Evolutionary conservation across 2,329 filamentous ascomycete genomes (phyloP).

Genomic region (Exophiala oligosperma): DNA sequence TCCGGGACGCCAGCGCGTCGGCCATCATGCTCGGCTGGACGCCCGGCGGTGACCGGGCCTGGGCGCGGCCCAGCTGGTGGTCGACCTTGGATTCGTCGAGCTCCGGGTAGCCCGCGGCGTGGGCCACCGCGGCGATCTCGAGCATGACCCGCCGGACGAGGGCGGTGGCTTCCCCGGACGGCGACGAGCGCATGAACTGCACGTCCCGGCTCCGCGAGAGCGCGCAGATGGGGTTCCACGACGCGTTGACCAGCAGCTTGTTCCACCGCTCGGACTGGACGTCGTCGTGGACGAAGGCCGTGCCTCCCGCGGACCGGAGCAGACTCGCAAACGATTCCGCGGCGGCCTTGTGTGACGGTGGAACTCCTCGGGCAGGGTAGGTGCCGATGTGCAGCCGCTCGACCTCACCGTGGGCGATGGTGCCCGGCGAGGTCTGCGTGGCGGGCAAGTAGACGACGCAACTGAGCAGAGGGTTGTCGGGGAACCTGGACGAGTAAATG

Average conservation of each 20-base stretch:
- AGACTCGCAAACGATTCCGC: constrained; percentile 44
- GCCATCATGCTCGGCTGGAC: constrained; percentile 53
- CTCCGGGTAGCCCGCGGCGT: constrained; percentile 39
- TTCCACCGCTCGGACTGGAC: constrained; percentile 60
- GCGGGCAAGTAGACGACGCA: constrained; percentile 57
- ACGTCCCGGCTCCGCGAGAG: constrained; percentile 56
- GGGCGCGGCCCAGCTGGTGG: constrained; percentile 40
- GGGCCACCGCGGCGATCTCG: constrained; percentile 46
- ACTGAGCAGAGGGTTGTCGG: constrained; percentile 54
- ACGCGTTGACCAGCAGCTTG: constrained; percentile 62
- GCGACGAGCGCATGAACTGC: constrained; percentile 48
- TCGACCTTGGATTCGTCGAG: constrained; percentile 40
- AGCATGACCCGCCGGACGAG: constrained; percentile 44
- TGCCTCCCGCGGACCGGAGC: constrained; percentile 45
- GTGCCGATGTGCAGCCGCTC: constrained; percentile 53
- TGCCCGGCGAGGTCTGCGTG: constrained; percentile 51
- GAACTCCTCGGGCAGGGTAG: constrained; percentile 41
- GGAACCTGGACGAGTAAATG: constrained; percentile 52
- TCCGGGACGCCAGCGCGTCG: constrained; percentile 43
- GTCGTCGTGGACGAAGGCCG: constrained; percentile 52
- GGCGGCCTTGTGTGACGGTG: constrained; percentile 30
- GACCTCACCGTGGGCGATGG: constrained; percentile 48
- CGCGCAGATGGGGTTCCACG: constrained; percentile 63
- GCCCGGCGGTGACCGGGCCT: constrained; percentile 38
- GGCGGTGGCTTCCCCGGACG: constrained; percentile 30